Base-by-base conservation (phyloP, 495 filamentous ascomycete genomes). In the Trichoderma virens region DNA sequence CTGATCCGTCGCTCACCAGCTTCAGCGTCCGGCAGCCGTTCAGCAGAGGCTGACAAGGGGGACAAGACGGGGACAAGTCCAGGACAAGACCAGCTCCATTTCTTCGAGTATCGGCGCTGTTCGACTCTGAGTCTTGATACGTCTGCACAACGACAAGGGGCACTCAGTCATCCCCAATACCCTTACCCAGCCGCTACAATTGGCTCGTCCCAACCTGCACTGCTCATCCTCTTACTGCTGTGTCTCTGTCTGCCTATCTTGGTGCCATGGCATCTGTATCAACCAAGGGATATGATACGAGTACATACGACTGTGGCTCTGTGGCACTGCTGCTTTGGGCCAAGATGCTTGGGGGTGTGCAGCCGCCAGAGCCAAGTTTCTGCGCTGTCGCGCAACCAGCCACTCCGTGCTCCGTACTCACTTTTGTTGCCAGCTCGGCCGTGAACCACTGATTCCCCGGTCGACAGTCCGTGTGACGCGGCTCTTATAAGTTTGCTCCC, bases 391-490 rank as follows among this genome's bases (percentile, higher is more conserved):
- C 51, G 51, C 23, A 56, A 56, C 8, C 51, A 56, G 51, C 51
- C 51, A 56, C 51, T n/a, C 43, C 6, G 43, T 47, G 18, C 43
- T 20, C 18, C 43, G 43, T 20, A 2, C 18, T 47, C 43, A 47
- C n/a, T 47, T 23, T 28, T 5, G 8, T 28, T 14, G 23, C 30
- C 13, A 16, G 41, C 41, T 27, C 27, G 51, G 51, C 51, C 11
- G 14, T 56, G 51, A 56, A 30, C 25, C 51, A 56, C 51, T 56
- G 43, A 56, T 56, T 56, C 27, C 51, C 51, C 25, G 51, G 51
- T 56, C 51, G 20, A 56, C 51, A 27, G 51, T 14, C 51, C 51
- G 47, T 56, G 25, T 56, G 51, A 56, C 51, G 51, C 51, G 51
- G 51, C 51, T 56, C 51, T 56, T 56, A 30, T 28, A 56, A 30